A percentile compares a stretch with the other conserved stretches of the same genome.
phyloP scores from a whole-genome alignment of 73 alveolate genomes.

The Paramecium sonneborni region DNA sequence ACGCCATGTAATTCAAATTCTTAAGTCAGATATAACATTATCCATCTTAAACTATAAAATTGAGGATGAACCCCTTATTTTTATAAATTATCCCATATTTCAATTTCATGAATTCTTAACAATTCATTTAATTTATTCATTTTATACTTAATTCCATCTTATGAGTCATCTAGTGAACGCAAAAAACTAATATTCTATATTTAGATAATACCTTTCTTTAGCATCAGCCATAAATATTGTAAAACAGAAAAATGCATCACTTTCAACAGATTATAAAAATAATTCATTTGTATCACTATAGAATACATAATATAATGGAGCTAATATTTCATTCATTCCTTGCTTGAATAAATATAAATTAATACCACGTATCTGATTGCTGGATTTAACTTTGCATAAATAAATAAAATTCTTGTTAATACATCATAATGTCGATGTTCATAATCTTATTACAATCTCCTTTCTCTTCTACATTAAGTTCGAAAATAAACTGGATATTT shows the following conservation, averaged over 20 bases:
- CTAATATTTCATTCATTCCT: conserved; percentile 98
- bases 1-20: conserved; percentile 67
- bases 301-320: conserved; percentile 92
- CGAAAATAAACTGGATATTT: conserved; percentile 50
- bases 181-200: not conserved
- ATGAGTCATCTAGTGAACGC: conserved; percentile 85
- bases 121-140: conserved; percentile 36
- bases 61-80: conserved; percentile 19
- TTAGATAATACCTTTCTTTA: conserved; percentile 79
- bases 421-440: conserved; percentile 93
- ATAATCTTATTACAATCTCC: conserved; percentile 68
- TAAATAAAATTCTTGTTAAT: conserved; percentile 86
- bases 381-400: conserved; percentile 88
- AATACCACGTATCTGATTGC: conserved; percentile 86
- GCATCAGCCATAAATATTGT: conserved; percentile 92
- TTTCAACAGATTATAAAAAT: conserved; percentile 78
- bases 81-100: conserved; percentile 14
- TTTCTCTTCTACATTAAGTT: conserved; percentile 61
- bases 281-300: conserved; percentile 76
- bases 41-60: conserved; percentile 40
- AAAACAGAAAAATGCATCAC: conserved; percentile 91
- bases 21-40: conserved; percentile 31
- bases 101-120: not conserved
- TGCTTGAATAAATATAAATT: conserved; percentile 31
- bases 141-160: conserved; percentile 78